Percentiles rank a stretch among this genome's conserved stretches.
Conservation (phyloP, 345 rosid genomes). For the Aurinia saxatilis region DNA sequence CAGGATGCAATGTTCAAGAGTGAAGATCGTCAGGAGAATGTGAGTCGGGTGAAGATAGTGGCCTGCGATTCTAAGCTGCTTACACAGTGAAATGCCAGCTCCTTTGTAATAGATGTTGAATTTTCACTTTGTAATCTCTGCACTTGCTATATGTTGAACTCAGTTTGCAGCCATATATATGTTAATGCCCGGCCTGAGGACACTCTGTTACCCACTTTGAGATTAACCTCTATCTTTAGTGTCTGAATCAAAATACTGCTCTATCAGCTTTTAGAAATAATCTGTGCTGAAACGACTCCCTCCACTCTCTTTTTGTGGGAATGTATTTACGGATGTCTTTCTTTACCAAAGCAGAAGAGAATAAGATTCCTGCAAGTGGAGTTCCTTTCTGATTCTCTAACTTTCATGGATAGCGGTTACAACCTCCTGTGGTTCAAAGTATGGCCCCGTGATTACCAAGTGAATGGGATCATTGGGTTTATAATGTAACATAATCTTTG, state of each 20-base stretch:
- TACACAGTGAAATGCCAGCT: constrained; percentile 39
- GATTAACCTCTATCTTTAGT: neutral
- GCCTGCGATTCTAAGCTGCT: constrained; percentile 98
- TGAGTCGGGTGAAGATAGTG: constrained; percentile 82
- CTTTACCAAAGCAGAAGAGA: constrained; percentile 19
- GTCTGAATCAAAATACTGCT: neutral
- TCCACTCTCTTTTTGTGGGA: neutral
- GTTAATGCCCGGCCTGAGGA: constrained; percentile 14
- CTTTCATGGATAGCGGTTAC: constrained; percentile 20
- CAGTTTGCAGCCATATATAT: constrained; percentile 20
- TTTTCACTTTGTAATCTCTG: constrained; percentile 25
- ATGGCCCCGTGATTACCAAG: constrained; percentile 1
- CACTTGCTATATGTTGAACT: constrained; percentile 21
- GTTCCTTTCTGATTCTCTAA: neutral
- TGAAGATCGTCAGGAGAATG: constrained; percentile 59
- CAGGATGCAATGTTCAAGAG: constrained; percentile 62
- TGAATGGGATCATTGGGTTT: neutral
- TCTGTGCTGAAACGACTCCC: neutral
- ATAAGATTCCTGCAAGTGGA: constrained; percentile 21
- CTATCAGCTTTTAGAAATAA: neutral
- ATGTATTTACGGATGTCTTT: constrained; percentile 12
- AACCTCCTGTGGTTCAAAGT: neutral
- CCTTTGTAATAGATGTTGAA: constrained; percentile 28
- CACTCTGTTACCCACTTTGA: constrained; percentile 5
- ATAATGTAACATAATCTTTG: too few relatives aligned